Percentiles rank a stretch among this genome's conserved stretches.
These are phyloP conservation scores for Penicillium sp. DNA, from an alignment of 2,329 filamentous ascomycete species.

Conservation along the genomic window DNA sequence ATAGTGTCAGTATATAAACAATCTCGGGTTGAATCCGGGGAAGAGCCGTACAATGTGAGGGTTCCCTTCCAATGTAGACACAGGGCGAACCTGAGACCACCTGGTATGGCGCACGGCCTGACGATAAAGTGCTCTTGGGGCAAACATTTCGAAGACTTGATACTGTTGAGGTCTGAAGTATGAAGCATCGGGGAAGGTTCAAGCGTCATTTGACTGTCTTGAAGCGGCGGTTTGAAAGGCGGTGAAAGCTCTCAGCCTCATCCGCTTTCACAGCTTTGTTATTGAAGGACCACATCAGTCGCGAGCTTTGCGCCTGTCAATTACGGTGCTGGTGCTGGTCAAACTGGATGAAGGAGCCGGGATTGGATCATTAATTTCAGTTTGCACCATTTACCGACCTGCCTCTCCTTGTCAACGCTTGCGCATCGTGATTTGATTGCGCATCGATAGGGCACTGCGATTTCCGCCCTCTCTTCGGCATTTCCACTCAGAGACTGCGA, in stretches of 20 bases:
- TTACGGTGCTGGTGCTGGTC: slow-evolving; percentile 2
- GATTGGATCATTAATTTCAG: not conserved
- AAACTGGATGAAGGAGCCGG: slow-evolving; percentile 5
- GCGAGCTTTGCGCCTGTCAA: slow-evolving; percentile 4
- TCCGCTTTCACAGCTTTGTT: not conserved
- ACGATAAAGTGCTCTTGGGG: slow-evolving; percentile 17
- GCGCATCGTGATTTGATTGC: slow-evolving; percentile 1
- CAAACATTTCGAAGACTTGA: slow-evolving; percentile 22
- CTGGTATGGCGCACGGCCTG: slow-evolving; percentile 16
- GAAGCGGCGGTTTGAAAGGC: slow-evolving; percentile 16
- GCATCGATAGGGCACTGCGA: slow-evolving; percentile 8
- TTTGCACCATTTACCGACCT: not conserved
- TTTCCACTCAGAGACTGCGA: not conserved
- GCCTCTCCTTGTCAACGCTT: not conserved
- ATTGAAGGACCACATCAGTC: not conserved
- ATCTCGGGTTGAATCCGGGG: not conserved
- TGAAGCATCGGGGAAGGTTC: not conserved
- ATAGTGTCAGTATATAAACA: slow-evolving; percentile 13
- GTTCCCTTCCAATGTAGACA: slow-evolving; percentile 38
- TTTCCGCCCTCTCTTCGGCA: not conserved
- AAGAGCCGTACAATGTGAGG: slow-evolving; percentile 37
- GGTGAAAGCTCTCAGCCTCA: slow-evolving; percentile 7
- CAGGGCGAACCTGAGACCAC: slow-evolving; percentile 27
- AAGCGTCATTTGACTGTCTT: slow-evolving; percentile 12
- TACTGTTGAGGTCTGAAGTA: not conserved